Conservation (phyloP, 345 rosid genomes). For the Rhodomyrtus tomentosa region DNA sequence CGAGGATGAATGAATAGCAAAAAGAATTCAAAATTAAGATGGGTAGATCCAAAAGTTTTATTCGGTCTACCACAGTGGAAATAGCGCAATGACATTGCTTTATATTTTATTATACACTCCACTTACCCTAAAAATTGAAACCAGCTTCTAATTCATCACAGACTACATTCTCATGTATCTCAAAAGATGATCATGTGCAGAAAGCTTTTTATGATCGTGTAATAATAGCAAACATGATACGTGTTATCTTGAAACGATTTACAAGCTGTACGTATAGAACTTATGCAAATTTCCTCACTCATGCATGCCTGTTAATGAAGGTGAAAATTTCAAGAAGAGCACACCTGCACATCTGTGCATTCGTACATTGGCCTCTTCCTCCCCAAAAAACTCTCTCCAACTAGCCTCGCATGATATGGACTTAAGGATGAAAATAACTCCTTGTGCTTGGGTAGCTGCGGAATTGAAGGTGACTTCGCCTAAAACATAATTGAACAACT, state of each 20-base stretch:
- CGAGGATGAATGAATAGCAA: not conserved
- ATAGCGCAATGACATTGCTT: not conserved
- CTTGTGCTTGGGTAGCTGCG: slow-evolving; percentile 74
- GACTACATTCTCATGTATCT: not conserved
- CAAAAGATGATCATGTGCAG: not conserved
- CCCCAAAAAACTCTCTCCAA: slow-evolving; percentile 87
- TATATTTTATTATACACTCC: not conserved
- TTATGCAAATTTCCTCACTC: not conserved
- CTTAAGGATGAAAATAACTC: slow-evolving; percentile 57
- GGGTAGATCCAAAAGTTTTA: not conserved
- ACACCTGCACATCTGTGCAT: slow-evolving; percentile 82
- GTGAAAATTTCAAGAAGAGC: slow-evolving; percentile 1
- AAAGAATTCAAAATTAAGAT: not conserved
- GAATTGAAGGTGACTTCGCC: slow-evolving; percentile 67
- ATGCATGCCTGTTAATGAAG: not conserved
- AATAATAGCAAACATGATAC: not conserved
- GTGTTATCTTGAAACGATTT: not conserved
- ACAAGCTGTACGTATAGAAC: not conserved
- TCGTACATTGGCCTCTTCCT: slow-evolving; percentile 78
- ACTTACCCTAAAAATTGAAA: not conserved
- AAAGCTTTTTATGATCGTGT: not conserved
- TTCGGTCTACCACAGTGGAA: not conserved
- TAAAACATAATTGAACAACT: not conserved
- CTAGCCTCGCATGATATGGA: slow-evolving; percentile 75
- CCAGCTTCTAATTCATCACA: not conserved